phyloP scores from a whole-genome alignment of 768 basidiomycete genomes.

The Holtermannia corniformis region DNA sequence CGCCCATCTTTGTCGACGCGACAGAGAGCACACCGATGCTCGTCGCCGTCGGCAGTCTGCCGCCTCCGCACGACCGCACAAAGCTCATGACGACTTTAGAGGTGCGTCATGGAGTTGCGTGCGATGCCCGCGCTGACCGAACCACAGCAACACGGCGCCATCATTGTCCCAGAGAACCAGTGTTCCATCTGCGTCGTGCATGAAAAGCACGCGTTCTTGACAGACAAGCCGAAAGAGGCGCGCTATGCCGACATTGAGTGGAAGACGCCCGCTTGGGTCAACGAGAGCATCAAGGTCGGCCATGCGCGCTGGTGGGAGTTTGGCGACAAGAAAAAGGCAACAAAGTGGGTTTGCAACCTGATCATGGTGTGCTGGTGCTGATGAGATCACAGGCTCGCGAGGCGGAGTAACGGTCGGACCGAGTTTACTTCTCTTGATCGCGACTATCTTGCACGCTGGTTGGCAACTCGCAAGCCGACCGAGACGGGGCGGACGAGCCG shows the following conservation, averaged over 20 bases:
- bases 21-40: neutral
- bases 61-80: neutral
- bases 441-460: conserved; percentile 10
- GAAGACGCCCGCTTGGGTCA: neutral
- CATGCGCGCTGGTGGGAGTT: neutral
- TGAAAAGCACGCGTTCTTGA: neutral
- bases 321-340: neutral
- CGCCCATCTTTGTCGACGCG: neutral
- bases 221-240: neutral
- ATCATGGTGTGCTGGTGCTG: too few species aligned
- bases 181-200: neutral
- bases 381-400: too few species aligned
- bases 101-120: too few species aligned
- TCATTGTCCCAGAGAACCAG: neutral
- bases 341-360: too few species aligned
- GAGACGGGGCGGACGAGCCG: conserved; percentile 6
- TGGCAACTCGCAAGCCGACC: conserved; percentile 6
- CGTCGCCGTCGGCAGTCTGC: neutral
- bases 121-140: too few species aligned
- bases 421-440: conserved; percentile 10
- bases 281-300: neutral
- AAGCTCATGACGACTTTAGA: neutral
- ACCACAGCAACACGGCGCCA: neutral
- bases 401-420: conserved; percentile 1
- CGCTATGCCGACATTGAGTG: neutral